A percentile compares a stretch with the other conserved stretches of the same genome.
Conservation (phyloP, 169 alveolate genomes). For the Plasmodium reichenowi region DNA sequence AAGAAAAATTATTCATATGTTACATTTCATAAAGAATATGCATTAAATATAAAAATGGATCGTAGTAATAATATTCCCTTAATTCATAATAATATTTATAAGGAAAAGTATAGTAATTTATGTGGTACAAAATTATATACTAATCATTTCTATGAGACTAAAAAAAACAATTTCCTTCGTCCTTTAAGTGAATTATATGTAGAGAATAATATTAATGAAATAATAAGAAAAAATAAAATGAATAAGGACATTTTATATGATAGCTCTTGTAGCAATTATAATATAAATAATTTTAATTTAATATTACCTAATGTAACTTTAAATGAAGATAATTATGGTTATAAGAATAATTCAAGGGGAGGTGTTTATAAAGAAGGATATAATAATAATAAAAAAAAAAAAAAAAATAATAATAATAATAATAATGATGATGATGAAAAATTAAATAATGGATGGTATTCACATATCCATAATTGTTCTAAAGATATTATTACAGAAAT, state of each 20-base stretch:
- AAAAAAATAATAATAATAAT: neutral
- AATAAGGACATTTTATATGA: slow-evolving; percentile 15
- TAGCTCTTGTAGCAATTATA: neutral
- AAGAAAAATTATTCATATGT: slow-evolving; percentile 14
- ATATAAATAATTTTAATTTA: slow-evolving; percentile 10
- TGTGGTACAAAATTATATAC: neutral
- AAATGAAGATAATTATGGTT: neutral
- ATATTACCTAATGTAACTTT: slow-evolving; percentile 21
- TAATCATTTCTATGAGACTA: neutral
- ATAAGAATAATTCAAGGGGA: neutral
- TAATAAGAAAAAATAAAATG: slow-evolving; percentile 21
- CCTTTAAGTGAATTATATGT: slow-evolving; percentile 48
- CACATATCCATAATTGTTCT: slow-evolving; percentile 13
- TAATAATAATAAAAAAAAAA: neutral
- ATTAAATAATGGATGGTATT: slow-evolving; percentile 60
- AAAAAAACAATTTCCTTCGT: slow-evolving; percentile 15
- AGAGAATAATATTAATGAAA: slow-evolving; percentile 31
- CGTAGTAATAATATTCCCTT: slow-evolving; percentile 17
- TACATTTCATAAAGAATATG: slow-evolving; percentile 40
- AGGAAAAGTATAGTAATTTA: slow-evolving; percentile 13
- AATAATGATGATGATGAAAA: slow-evolving; percentile 9
- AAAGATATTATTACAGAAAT: slow-evolving; percentile 48
- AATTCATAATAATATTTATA: slow-evolving; percentile 58
- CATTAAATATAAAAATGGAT: slow-evolving; percentile 25
- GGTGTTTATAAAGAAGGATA: slow-evolving; percentile 48